These are phyloP conservation scores for Stachybotrys chartarum DNA, from an alignment of 2,329 filamentous ascomycete species.

Conservation along the genomic window DNA sequence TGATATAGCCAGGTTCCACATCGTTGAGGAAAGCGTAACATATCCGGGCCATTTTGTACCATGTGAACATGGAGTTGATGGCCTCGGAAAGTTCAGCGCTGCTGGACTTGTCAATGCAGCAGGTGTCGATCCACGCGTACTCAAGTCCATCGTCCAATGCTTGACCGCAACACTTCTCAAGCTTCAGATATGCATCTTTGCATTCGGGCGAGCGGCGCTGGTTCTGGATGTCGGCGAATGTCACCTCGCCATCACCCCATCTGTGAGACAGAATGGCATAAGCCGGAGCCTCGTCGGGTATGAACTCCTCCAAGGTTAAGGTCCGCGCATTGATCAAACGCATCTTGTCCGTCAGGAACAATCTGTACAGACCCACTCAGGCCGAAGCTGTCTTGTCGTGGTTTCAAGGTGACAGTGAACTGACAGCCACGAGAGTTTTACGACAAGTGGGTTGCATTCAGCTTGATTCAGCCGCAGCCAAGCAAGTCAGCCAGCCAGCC, in stretches of 20 bases:
- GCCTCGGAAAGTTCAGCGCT: constrained; percentile 17
- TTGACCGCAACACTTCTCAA: neutral
- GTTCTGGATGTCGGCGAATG: neutral
- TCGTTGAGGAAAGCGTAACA: constrained; percentile 13
- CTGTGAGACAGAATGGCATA: constrained; percentile 18
- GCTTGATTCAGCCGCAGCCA: too few relatives aligned
- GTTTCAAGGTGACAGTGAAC: too few relatives aligned
- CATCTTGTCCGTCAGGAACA: neutral
- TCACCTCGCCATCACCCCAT: constrained; percentile 11
- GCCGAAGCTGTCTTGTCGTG: too few relatives aligned
- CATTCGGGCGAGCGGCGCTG: neutral
- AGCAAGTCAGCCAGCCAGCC: too few relatives aligned
- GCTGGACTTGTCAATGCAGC: constrained; percentile 5
- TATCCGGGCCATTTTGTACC: constrained; percentile 13
- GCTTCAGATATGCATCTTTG: constrained; percentile 2
- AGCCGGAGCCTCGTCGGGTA: neutral
- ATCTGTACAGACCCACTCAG: too few relatives aligned
- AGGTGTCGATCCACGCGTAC: constrained; percentile 2
- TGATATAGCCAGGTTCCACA: constrained; percentile 4
- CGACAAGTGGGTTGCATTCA: too few relatives aligned
- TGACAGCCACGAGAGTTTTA: too few relatives aligned
- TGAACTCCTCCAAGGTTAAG: neutral
- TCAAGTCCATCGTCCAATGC: neutral
- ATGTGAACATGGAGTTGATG: constrained; percentile 17
- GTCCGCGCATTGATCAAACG: neutral